Base-by-base conservation (phyloP, 2,329 filamentous ascomycete species). In the Aspergillus pseudoglaucus region DNA sequence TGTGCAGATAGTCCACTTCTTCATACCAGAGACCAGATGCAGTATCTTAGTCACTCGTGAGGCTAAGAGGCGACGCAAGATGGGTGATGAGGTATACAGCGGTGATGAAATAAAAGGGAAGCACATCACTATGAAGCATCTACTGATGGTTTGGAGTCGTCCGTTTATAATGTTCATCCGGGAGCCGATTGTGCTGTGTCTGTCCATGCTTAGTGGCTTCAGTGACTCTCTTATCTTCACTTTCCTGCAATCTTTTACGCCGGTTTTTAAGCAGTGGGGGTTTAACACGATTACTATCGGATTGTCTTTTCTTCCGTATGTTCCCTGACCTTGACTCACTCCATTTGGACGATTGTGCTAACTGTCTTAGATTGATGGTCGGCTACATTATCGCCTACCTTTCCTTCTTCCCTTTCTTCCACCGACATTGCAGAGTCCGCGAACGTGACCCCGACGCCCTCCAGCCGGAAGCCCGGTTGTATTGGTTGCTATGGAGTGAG, bases 21-120 rank as follows among this genome's bases (percentile, higher is more conserved):
- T 71, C 48, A 47, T 68, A 2, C 79, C 80, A 0, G 82, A 84
- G 57, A 83, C 80, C 5, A 72, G 81, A 17, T 71, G 77, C 14
- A 79, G 75, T 6, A 71, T 81, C 40, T 70, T 84, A 48, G 69
- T 85, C 55, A 77, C 82, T 56, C 68, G 67, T 8, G 77, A 82
- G 46, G 82, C 82, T 2, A 80, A 78, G 62, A 73, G 68, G 45
- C 68, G 78, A 25, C 75, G 81, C 44, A 67, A 73, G 52, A 79
- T 70, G 6, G 80, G 80, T 4, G 64, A 77, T 47, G 82, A 85
- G 58, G 66, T 89, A 52, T 88, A 80, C 62, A 87, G 87, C 1
- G 86, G 85, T 0, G 82, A 86, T 50, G 88, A 93, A 67, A 75
- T 89, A 14, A 73, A 79, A 7, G 65, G 68, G 10, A 72, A 77